A percentile compares a stretch with the other conserved stretches of the same genome.
Evolutionary conservation across 768 basidiomycete genomes (phyloP).

Genomic region (Mycena latifolia): DNA sequence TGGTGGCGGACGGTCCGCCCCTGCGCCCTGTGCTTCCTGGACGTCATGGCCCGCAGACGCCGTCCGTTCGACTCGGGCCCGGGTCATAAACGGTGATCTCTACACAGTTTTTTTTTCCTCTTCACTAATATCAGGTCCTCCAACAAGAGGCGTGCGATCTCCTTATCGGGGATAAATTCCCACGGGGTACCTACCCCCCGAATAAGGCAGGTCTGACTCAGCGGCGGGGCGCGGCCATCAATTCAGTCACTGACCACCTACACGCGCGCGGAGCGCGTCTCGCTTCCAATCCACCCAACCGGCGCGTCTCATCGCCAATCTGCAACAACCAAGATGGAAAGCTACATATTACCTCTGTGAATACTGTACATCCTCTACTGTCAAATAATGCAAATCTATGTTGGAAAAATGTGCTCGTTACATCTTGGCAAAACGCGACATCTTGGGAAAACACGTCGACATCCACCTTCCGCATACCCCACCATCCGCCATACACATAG

Average conservation of each 20-base stretch:
- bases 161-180: too few species aligned
- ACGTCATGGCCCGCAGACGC: too few species aligned
- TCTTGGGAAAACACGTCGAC: constrained; percentile 6
- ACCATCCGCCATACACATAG: too few species aligned
- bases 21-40: too few species aligned
- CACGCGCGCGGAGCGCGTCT: not conserved
- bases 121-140: too few species aligned
- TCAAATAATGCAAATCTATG: constrained; percentile 8
- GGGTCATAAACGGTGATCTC: too few species aligned
- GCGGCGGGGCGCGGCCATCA: constrained; percentile 10
- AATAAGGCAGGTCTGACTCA: constrained; percentile 9
- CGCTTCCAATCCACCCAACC: not conserved
- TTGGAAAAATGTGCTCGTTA: constrained; percentile 13
- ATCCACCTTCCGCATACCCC: too few species aligned
- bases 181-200: too few species aligned
- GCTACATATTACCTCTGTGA: constrained; percentile 4
- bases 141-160: constrained; percentile 11
- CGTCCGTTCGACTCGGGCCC: too few species aligned
- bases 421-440: too few species aligned
- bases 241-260: not conserved
- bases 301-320: not conserved
- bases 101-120: too few species aligned
- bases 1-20: too few species aligned
- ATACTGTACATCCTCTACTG: constrained; percentile 7
- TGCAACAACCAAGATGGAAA: constrained; percentile 9